phyloP scores from a whole-genome alignment of 345 rosid genomes.

The Moricandia arvensis region DNA sequence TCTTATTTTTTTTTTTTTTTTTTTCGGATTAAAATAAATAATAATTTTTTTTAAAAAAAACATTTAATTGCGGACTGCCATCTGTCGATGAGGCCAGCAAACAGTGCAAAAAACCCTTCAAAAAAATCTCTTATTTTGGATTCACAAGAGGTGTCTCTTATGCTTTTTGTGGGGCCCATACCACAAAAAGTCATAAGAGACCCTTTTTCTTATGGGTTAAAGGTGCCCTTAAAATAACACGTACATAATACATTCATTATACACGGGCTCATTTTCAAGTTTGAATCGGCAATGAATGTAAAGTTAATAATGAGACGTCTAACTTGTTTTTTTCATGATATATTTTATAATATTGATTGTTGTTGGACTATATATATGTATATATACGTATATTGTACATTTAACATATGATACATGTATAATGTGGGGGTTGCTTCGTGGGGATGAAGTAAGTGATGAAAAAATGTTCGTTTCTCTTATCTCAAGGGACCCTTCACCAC shows the following conservation, averaged over 20 bases:
- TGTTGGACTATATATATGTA: background rate
- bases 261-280: constrained; percentile 1
- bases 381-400: background rate
- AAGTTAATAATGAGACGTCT: background rate
- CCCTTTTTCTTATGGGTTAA: no score
- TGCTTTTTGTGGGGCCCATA: no score
- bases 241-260: background rate
- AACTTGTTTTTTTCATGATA: background rate
- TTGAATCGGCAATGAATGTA: background rate
- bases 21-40: no score
- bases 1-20: no score
- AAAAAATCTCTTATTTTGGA: no score
- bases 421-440: constrained; percentile 15
- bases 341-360: background rate
- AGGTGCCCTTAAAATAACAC: background rate
- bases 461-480: constrained; percentile 39
- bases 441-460: constrained; percentile 33
- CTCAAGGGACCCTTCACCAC: constrained; percentile 35
- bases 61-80: no score
- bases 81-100: no score
- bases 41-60: no score
- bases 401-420: background rate
- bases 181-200: no score
- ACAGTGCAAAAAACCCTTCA: no score
- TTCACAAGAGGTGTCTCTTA: no score